Evolutionary conservation across 2,329 filamentous ascomycete species (phyloP).

Genomic region (Zasmidium angulare): DNA sequence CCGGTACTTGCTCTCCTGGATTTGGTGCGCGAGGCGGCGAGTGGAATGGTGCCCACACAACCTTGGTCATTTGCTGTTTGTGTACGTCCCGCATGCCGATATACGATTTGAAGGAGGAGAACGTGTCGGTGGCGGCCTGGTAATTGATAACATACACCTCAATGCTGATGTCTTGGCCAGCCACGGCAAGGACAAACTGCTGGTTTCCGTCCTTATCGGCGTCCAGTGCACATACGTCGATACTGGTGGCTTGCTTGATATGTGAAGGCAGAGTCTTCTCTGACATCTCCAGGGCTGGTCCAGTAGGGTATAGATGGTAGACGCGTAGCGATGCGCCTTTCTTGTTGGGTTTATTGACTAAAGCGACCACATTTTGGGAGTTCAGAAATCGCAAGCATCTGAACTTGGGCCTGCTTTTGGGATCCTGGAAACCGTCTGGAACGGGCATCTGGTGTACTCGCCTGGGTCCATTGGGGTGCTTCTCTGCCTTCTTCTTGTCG

Average conservation of each 20-base stretch:
- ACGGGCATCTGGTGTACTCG: conserved; percentile 44
- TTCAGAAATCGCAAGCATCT: conserved; percentile 58
- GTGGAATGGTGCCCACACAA: conserved; percentile 48
- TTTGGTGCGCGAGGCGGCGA: conserved; percentile 35
- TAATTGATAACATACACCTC: conserved; percentile 77
- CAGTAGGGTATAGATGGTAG: conserved; percentile 61
- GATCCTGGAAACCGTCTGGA: conserved; percentile 27
- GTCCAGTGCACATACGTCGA: conserved; percentile 72
- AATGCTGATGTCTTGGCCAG: conserved; percentile 76
- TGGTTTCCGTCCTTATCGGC: conserved; percentile 60
- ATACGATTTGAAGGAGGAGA: conserved; percentile 51
- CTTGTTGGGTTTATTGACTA: conserved; percentile 57
- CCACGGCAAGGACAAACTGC: conserved; percentile 79
- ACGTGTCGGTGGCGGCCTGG: conserved; percentile 48
- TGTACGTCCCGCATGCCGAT: conserved; percentile 57
- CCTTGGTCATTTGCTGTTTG: conserved; percentile 58
- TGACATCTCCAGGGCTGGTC: conserved; percentile 49
- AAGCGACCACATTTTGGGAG: conserved; percentile 51
- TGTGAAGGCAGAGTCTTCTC: conserved; percentile 63
- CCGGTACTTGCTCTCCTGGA: conserved; percentile 23
- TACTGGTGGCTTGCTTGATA: conserved; percentile 72
- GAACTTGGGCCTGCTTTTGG: conserved; percentile 49
- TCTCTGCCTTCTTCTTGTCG: conserved; percentile 37
- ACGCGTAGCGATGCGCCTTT: conserved; percentile 57
- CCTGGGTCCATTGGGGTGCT: conserved; percentile 44